Base-by-base conservation (phyloP, 768 basidiomycete genomes). In the Trametes coccinea region DNA sequence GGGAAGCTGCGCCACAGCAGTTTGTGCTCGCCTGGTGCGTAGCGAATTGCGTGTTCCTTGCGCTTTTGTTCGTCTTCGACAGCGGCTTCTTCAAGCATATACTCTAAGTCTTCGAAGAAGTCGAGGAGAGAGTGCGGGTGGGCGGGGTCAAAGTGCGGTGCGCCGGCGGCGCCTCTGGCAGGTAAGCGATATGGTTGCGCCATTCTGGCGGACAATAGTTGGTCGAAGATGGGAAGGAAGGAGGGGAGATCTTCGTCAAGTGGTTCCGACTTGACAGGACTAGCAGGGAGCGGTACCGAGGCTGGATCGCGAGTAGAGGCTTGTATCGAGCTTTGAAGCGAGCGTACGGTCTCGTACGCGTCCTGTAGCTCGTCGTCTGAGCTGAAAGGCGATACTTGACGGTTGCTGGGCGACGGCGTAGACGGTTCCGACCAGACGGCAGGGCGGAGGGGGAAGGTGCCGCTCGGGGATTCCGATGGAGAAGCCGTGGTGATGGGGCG, bases 61-160 rank as follows among this genome's bases (percentile, higher is more conserved):
- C n/a, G n/a, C n/a, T n/a, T n/a, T n/a, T n/a, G n/a, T n/a, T n/a
- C n/a, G 2, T 27, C 40, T 31, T 51, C 48, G 0, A 56, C 27
- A 1, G 4, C 17, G 11, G 60, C 60, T 40, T 61, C 40, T 2
- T 52, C 60, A 3, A 61, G 33, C 31, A 49, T 51, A 43, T 45
- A 61, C 0, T 58, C 55, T 0, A 65, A 39, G 16, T 65, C 60
- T 22, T 65, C 58, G 39, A 65, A 65, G 55, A 56, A 65, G 50
- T 56, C 54, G 48, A 50, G 50, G 33, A 65, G 56, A 6, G 63
- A 6, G 16, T 51, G 59, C 0, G 50, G 53, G 2, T 60, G 30
- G 4, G 22, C 14, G 0, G 50, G 63, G 22, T 60, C 60, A 41
- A 61, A 65, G 17, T 7, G 27, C 0, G 63, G 63, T 30, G 63